Conservation (phyloP, 2,329 filamentous ascomycete genomes). For the Atkinsonella hypoxylon region DNA sequence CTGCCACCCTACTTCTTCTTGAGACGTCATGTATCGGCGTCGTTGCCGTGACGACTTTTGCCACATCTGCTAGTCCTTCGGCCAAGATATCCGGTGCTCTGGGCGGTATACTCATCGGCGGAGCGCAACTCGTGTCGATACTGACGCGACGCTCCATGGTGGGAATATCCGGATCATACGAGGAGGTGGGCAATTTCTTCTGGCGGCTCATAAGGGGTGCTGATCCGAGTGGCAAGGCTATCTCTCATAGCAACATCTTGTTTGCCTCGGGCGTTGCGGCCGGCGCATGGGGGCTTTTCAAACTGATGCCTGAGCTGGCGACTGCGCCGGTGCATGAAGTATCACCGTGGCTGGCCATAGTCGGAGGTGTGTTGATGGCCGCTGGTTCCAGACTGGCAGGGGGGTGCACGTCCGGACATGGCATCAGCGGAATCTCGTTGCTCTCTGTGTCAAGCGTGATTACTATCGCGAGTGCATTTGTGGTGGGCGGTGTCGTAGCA, state of each 20-base stretch:
- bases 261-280: conserved; percentile 40
- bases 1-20: conserved; percentile 27
- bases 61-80: conserved; percentile 19
- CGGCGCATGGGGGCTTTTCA: conserved; percentile 31
- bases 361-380: conserved; percentile 45
- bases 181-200: conserved; percentile 45
- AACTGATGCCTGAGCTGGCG: conserved; percentile 19
- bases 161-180: conserved; percentile 49
- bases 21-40: conserved; percentile 28
- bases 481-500: conserved; percentile 27
- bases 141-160: conserved; percentile 40
- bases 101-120: conserved; percentile 47
- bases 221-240: conserved; percentile 14
- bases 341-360: conserved; percentile 26
- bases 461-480: conserved; percentile 47
- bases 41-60: conserved; percentile 25
- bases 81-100: conserved; percentile 31
- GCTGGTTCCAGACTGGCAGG: conserved; percentile 51
- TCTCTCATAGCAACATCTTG: conserved; percentile 30
- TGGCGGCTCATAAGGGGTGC: conserved; percentile 28
- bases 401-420: conserved; percentile 58
- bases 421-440: conserved; percentile 54
- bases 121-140: conserved; percentile 45
- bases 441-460: conserved; percentile 50
- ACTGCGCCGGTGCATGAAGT: conserved; percentile 17